Conservation (phyloP, 2,329 filamentous ascomycete species). For the Diaporthe sp. region DNA sequence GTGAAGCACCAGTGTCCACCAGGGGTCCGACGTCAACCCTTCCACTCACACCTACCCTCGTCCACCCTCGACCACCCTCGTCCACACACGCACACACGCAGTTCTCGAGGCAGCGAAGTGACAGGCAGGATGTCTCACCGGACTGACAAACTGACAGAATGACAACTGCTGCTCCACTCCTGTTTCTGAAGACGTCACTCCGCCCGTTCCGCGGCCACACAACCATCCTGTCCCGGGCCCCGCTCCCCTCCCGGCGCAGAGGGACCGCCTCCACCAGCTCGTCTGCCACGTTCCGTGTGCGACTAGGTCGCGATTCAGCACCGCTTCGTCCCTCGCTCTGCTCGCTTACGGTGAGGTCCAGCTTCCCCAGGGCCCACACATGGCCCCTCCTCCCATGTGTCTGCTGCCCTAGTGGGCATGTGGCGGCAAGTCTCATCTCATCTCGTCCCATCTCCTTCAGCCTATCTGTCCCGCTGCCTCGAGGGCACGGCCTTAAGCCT, state of each 20-base stretch:
- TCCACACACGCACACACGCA: background rate
- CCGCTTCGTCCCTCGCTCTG: background rate
- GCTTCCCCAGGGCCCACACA: conserved; percentile 21
- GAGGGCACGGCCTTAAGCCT: background rate
- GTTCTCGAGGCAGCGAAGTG: background rate
- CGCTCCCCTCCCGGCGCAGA: background rate
- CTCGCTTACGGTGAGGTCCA: background rate
- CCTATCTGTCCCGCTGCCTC: conserved; percentile 24
- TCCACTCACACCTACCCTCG: background rate
- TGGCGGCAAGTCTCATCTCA: conserved; percentile 36
- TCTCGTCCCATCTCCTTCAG: conserved; percentile 5
- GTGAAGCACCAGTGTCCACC: background rate
- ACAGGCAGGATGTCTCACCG: background rate
- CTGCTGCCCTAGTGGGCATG: background rate
- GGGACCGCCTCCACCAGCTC: conserved; percentile 6
- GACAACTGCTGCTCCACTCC: background rate
- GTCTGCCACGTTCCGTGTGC: conserved; percentile 23
- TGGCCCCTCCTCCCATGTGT: background rate
- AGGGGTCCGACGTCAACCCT: conserved; percentile 6
- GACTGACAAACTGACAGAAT: background rate
- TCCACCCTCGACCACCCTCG: background rate
- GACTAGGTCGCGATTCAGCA: conserved; percentile 24
- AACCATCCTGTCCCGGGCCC: conserved; percentile 2
- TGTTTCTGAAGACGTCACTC: conserved; percentile 14
- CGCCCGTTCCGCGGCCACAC: conserved; percentile 7